Evolutionary conservation across 805 yeast species (phyloP).

Genomic region (Candida fluviatilis): DNA sequence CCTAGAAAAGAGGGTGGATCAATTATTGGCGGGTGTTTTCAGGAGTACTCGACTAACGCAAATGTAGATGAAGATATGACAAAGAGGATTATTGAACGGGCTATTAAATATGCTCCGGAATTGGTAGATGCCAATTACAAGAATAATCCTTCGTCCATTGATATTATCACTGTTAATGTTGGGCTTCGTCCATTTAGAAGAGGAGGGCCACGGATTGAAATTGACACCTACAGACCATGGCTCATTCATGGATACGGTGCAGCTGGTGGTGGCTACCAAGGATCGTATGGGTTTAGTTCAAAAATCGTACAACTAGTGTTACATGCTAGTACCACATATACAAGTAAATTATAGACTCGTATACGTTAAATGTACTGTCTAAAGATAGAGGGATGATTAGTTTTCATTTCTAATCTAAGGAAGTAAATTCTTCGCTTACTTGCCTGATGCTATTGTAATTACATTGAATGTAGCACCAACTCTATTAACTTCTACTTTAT

Average conservation of each 20-base stretch:
- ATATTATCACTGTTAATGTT: conserved; percentile 28
- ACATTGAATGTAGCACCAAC: too few species aligned
- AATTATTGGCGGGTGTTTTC: conserved; percentile 55
- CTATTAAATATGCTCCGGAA: conserved; percentile 39
- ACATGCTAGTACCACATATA: background rate
- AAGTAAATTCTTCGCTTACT: too few species aligned
- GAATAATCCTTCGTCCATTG: conserved; percentile 24
- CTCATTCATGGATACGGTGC: conserved; percentile 68
- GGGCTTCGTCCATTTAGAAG: conserved; percentile 38
- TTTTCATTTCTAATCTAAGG: too few species aligned
- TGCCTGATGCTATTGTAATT: too few species aligned
- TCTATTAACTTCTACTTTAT: too few species aligned
- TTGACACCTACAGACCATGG: conserved; percentile 24
- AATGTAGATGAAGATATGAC: conserved; percentile 41
- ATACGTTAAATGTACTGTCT: too few species aligned
- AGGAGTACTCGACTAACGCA: conserved; percentile 11
- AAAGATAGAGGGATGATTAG: too few species aligned
- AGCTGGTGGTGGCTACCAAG: conserved; percentile 75
- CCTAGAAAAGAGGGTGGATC: conserved; percentile 76
- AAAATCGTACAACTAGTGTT: conserved; percentile 31
- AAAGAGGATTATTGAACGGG: conserved; percentile 44
- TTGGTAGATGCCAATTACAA: conserved; percentile 23
- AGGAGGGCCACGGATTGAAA: conserved; percentile 32
- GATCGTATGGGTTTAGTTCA: conserved; percentile 61
- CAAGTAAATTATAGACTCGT: background rate